A percentile compares a stretch with the other conserved stretches of the same genome.
Conservation (phyloP, 257 asterid genomes). For the Capsicum chinense region DNA sequence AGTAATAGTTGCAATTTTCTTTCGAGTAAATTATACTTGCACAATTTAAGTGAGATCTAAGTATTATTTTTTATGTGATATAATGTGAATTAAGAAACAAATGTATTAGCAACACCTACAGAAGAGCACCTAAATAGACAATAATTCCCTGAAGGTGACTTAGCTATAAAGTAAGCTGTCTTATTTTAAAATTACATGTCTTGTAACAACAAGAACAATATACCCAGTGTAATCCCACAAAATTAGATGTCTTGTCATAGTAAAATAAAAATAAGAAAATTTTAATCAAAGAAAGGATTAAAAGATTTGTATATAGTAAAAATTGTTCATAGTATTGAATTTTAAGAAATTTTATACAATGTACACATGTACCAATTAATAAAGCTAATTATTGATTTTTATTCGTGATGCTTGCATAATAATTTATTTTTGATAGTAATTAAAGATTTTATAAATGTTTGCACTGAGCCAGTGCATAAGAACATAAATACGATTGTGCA, state of each 20-base stretch:
- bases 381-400: neutral
- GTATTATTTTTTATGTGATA: neutral
- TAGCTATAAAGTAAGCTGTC: neutral
- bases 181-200: neutral
- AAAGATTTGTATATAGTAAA: slow-evolving; percentile 5
- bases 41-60: neutral
- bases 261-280: neutral
- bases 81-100: slow-evolving; percentile 5
- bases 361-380: neutral
- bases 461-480: no score
- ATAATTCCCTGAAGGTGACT: neutral
- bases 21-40: neutral
- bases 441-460: no score
- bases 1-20: neutral
- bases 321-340: neutral
- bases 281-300: neutral
- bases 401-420: neutral
- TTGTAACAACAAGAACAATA: no score
- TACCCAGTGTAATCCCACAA: no score
- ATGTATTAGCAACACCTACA: neutral
- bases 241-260: neutral
- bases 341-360: neutral
- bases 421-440: neutral
- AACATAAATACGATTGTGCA: no score
- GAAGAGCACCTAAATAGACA: slow-evolving; percentile 5